Evolutionary conservation across 768 basidiomycete species (phyloP), one percentile per base, ranked within the genome.

Genomic region (Auricularia heimuer): DNA sequence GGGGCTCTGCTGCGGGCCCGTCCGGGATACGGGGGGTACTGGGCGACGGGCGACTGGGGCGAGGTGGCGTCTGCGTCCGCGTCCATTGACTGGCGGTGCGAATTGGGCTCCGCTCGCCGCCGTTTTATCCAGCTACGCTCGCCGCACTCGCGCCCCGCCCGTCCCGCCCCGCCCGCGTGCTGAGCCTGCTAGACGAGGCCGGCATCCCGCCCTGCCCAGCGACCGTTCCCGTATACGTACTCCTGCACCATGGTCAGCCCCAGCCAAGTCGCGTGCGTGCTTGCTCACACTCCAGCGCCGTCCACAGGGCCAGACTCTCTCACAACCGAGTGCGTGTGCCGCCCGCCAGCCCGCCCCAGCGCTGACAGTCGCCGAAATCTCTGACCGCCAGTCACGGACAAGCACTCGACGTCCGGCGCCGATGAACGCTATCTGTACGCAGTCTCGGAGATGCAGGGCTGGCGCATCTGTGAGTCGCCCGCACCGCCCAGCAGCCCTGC

Each of bases 391-490:
- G 93, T 86, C 24, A 94, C 89, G 63, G 83, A 84, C 68, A 99
- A 98, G 82, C 83, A 81, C 73, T 87, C 92, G 3, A 82, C 86
- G 69, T 75, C 80, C 24, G 94, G 91, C 54, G 80, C 79, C 68
- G 87, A 92, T 83, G 81, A 79, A 66, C 83, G 83, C 65, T 87
- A 83, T 75, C 71, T 81, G 58, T 98, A 87, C 75, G 89, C 84
- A 6, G 82, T 97, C 54, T 88, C 90, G 58, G 95, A 98, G 77
- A 98, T 98, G 96, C 97, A 99, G 76, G 97, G 97, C 71, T 99
- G 97, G 97, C 83, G 97, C 76, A 89, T 98, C 77, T 86, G 96
- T 99, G 72, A 78, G 96, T 88, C 60, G 39, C 39, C 29, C 42
- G 8, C 61, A 62, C 11, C n/a, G n/a, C 42, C 7, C 21, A 12